Conservation (phyloP, 179 eudicot species). For the Nepenthes alata region DNA sequence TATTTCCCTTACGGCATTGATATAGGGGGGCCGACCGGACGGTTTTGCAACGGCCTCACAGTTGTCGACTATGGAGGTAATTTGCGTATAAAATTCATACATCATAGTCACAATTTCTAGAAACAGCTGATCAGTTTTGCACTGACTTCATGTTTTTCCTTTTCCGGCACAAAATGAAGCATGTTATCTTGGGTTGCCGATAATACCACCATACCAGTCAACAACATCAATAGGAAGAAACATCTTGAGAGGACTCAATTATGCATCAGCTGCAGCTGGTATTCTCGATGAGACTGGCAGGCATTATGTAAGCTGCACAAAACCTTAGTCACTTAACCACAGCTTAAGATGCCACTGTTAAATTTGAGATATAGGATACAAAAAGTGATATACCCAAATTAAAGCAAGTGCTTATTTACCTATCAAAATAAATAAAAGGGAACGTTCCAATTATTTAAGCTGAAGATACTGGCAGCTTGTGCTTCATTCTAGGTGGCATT, state of each 20-base stretch:
- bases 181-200: conserved; percentile 27
- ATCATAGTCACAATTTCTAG: no score
- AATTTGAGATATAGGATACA: not conserved
- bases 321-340: not conserved
- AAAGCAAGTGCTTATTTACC: not conserved
- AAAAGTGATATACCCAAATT: not conserved
- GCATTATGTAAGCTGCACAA: conserved; percentile 28
- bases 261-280: conserved; percentile 44
- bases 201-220: conserved; percentile 28
- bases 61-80: conserved; percentile 44
- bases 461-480: not conserved
- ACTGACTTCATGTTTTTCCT: conserved; percentile 5
- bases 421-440: not conserved
- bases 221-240: conserved; percentile 13
- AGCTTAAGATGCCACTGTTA: no score
- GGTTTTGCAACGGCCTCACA: conserved; percentile 36
- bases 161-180: conserved; percentile 13
- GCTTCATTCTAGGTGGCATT: no score
- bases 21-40: conserved; percentile 27
- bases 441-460: no score
- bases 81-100: not conserved
- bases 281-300: conserved; percentile 38
- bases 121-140: not conserved
- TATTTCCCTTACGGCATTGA: conserved; percentile 37
- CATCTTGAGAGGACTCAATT: conserved; percentile 32